A percentile compares a stretch with the other conserved stretches of the same genome.
These are phyloP conservation scores for Plasmodium falciparum DNA, from an alignment of 169 alveolate species.

Conservation along the genomic window DNA sequence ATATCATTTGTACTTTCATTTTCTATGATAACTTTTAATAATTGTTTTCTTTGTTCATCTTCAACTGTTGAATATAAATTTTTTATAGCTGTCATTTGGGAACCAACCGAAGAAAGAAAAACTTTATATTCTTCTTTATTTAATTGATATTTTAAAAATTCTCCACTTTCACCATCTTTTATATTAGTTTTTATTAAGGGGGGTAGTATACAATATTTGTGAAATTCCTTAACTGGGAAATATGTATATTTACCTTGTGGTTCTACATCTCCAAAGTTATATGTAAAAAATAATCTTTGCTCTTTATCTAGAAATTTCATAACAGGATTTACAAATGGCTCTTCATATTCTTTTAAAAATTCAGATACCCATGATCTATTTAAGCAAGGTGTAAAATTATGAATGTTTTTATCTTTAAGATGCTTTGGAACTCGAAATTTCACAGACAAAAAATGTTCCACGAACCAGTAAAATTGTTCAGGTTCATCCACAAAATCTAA, in stretches of 20 bases:
- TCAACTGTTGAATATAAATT: conserved; percentile 17
- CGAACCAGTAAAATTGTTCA: conserved; percentile 71
- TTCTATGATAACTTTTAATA: conserved; percentile 21
- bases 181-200: conserved; percentile 42
- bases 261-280: not conserved
- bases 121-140: conserved; percentile 48
- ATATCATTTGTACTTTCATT: not conserved
- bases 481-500: conserved; percentile 69
- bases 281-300: conserved; percentile 16
- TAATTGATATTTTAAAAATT: conserved; percentile 25
- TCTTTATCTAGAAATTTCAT: conserved; percentile 30
- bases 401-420: not conserved
- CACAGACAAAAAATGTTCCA: conserved; percentile 57
- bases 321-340: conserved; percentile 20
- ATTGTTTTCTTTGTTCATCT: conserved; percentile 19
- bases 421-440: conserved; percentile 21
- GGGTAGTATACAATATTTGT: conserved; percentile 48
- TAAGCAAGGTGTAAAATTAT: conserved; percentile 15
- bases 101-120: conserved; percentile 21
- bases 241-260: conserved; percentile 52
- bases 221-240: conserved; percentile 41
- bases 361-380: conserved; percentile 54
- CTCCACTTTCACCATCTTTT: not conserved
- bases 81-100: conserved; percentile 39
- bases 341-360: conserved; percentile 51